A percentile compares a stretch with the other conserved stretches of the same genome.
phyloP scores from a whole-genome alignment of 352 stramenopile species.

The Pythium sukuiense region DNA sequence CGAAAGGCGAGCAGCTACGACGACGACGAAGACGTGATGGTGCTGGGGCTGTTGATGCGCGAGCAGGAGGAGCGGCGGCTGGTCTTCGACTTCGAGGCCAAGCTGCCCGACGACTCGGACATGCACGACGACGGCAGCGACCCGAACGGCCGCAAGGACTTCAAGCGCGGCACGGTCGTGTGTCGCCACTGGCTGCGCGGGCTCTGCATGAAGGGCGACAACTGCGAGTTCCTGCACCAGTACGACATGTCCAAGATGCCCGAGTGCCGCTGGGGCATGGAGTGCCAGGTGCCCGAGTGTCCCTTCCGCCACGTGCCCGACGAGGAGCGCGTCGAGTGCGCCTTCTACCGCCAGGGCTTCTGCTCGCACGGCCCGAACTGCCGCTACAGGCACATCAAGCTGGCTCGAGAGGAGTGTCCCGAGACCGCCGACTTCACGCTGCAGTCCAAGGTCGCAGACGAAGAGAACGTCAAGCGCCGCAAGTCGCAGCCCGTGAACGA shows the following conservation, averaged over 20 bases:
- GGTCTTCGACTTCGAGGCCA: conserved; percentile 84
- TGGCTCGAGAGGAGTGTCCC: conserved; percentile 92
- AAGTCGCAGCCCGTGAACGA: conserved; percentile 93
- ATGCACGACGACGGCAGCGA: conserved; percentile 46
- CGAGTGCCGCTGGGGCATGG: conserved; percentile 95
- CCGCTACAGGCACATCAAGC: conserved; percentile 93
- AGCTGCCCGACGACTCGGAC: conserved; percentile 67
- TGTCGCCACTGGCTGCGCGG: conserved; percentile 97
- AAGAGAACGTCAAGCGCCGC: conserved; percentile 87
- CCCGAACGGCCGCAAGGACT: conserved; percentile 75
- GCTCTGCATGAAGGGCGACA: conserved; percentile 98
- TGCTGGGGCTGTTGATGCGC: conserved; percentile 72
- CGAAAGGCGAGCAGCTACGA: conserved; percentile 2
- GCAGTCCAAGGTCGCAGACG: conserved; percentile 88
- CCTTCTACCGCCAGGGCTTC: conserved; percentile 98
- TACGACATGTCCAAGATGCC: conserved; percentile 98
- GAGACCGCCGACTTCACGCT: conserved; percentile 94
- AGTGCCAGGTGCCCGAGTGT: conserved; percentile 97
- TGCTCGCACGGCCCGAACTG: conserved; percentile 97
- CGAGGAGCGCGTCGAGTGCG: conserved; percentile 95
- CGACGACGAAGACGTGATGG: conserved; percentile 36
- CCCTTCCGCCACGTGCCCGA: conserved; percentile 96
- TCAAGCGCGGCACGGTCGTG: conserved; percentile 94
- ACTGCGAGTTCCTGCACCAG: conserved; percentile 96
- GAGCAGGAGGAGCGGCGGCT: conserved; percentile 79